Conservation (phyloP, 2,329 filamentous ascomycete genomes). For the Nannizzia gypsea region DNA sequence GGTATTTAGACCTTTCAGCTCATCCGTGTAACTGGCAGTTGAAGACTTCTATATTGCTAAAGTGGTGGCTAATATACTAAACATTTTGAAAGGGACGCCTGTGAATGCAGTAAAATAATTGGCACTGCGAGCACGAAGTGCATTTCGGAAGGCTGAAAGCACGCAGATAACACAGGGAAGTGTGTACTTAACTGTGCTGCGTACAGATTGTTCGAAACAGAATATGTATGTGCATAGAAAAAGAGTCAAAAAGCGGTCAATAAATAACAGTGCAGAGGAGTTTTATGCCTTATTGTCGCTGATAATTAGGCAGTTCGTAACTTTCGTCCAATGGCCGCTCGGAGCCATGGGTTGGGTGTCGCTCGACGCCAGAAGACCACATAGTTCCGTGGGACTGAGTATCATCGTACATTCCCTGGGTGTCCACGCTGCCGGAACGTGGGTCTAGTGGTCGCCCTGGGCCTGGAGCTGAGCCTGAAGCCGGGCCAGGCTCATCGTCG, state of each 20-base stretch:
- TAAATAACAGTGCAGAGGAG: neutral
- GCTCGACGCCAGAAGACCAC: neutral
- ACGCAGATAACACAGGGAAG: neutral
- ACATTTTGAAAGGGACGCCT: too few species aligned
- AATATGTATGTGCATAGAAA: neutral
- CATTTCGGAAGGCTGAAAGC: neutral
- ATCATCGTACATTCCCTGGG: slow-evolving; percentile 15
- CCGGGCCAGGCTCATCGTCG: neutral
- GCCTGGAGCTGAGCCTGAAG: neutral
- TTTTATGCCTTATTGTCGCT: neutral
- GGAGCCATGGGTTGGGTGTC: neutral
- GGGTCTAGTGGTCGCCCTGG: slow-evolving; percentile 11
- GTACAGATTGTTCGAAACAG: neutral
- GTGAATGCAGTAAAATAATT: too few species aligned
- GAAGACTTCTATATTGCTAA: too few species aligned
- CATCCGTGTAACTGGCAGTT: too few species aligned
- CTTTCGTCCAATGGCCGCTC: neutral
- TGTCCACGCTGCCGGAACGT: slow-evolving; percentile 14
- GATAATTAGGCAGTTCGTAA: slow-evolving; percentile 1
- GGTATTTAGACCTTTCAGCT: too few species aligned
- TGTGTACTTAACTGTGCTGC: neutral
- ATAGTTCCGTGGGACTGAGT: neutral
- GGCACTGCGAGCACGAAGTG: too few species aligned
- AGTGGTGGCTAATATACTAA: too few species aligned
- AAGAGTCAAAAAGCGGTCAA: neutral